Percentiles rank a stretch among this genome's conserved stretches.
Conservation (phyloP, 148 eudicot genomes). For the Heliosperma pusillum region DNA sequence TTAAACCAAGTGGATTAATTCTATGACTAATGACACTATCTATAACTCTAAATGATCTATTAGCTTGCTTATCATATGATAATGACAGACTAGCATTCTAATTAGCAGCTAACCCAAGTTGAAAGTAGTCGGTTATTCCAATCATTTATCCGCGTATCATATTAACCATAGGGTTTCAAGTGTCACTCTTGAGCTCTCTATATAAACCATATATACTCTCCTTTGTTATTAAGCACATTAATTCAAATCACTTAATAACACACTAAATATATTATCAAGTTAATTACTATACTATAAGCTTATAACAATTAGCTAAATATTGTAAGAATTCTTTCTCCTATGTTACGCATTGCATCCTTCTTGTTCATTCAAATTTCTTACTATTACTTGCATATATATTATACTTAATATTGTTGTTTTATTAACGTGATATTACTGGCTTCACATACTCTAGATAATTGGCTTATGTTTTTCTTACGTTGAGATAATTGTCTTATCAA, state of each 20-base stretch:
- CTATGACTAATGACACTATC: slow-evolving; percentile 5
- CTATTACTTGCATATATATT: too few species aligned
- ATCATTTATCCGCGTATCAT: not conserved
- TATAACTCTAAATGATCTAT: not conserved
- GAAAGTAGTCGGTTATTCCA: slow-evolving; percentile 26
- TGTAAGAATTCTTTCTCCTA: not conserved
- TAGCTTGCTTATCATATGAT: slow-evolving; percentile 17
- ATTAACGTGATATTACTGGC: too few species aligned
- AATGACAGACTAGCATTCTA: slow-evolving; percentile 13
- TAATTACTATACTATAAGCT: not conserved
- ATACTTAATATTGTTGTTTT: too few species aligned
- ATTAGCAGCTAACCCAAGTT: slow-evolving; percentile 2
- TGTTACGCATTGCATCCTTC: not conserved
- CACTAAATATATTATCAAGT: not conserved
- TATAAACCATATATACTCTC: slow-evolving; percentile 21
- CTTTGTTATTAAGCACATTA: slow-evolving; percentile 4
- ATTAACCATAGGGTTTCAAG: not conserved
- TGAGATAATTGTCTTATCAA: too few species aligned
- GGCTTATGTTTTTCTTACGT: too few species aligned
- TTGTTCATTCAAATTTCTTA: too few species aligned
- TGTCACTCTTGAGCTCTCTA: slow-evolving; percentile 12
- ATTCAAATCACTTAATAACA: not conserved
- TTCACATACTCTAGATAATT: too few species aligned
- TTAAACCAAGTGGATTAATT: slow-evolving; percentile 5
- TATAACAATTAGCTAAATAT: too few species aligned